These are phyloP conservation scores for Dryadomyces quercus-mongolicae DNA, from an alignment of 2,329 filamentous ascomycete genomes.

Conservation along the genomic window DNA sequence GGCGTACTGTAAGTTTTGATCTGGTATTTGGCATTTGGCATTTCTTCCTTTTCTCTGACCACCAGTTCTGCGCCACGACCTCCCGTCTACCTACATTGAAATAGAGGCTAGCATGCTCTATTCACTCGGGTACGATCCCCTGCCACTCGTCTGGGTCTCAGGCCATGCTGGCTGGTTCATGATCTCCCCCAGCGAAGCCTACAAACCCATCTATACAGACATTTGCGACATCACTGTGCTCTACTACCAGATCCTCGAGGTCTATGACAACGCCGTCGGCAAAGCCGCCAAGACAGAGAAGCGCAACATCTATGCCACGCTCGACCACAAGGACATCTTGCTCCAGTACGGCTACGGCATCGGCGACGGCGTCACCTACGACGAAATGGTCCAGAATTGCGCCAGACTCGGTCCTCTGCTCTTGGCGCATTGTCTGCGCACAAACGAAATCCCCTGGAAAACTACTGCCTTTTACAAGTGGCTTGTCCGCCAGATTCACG, in stretches of 20 bases:
- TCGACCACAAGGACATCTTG: conserved; percentile 21
- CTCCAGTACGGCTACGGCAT: conserved; percentile 35
- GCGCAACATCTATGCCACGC: conserved; percentile 15
- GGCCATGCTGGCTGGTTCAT: conserved; percentile 58
- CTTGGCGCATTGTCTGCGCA: conserved; percentile 36
- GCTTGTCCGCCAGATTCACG: conserved; percentile 26
- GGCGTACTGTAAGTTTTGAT: conserved; percentile 23
- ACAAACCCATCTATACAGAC: conserved; percentile 40
- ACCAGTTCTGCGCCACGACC: background rate
- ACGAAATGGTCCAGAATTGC: conserved; percentile 35
- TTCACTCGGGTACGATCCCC: conserved; percentile 42
- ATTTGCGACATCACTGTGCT: conserved; percentile 53
- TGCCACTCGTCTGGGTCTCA: conserved; percentile 52
- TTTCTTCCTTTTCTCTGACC: background rate
- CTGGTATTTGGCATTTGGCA: no score
- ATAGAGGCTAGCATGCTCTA: conserved; percentile 36
- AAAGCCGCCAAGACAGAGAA: conserved; percentile 22
- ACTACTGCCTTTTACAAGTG: conserved; percentile 36
- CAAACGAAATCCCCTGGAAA: conserved; percentile 27
- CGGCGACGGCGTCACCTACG: conserved; percentile 38
- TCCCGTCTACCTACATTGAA: conserved; percentile 31
- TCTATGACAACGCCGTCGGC: conserved; percentile 28
- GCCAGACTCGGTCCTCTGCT: conserved; percentile 38
- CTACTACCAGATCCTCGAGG: conserved; percentile 49
- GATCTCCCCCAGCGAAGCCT: conserved; percentile 45